Evolutionary conservation across 345 rosid species (phyloP).

Genomic region (Pugionium cornutum): DNA sequence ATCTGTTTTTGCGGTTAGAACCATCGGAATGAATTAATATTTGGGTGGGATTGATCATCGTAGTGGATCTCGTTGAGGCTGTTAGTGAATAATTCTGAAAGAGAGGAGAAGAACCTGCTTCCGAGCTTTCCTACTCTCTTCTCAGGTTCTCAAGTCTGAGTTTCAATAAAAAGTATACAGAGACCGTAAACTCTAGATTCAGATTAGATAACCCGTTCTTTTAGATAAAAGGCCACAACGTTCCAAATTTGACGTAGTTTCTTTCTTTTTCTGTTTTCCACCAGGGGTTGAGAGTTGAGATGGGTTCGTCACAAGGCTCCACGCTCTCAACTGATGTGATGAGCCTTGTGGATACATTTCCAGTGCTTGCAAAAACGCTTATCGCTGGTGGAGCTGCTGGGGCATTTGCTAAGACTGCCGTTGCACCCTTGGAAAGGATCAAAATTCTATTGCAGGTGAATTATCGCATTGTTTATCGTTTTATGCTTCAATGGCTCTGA

Average conservation of each 20-base stretch:
- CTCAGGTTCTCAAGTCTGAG: slow-evolving; percentile 54
- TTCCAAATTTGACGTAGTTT: slow-evolving; percentile 16
- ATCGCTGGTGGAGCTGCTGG: slow-evolving; percentile 98
- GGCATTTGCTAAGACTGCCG: slow-evolving; percentile 83
- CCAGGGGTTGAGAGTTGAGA: slow-evolving; percentile 26
- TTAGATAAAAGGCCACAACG: slow-evolving; percentile 48
- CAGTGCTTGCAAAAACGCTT: slow-evolving; percentile 82
- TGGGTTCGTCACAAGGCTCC: slow-evolving; percentile 76
- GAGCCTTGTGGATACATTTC: slow-evolving; percentile 67
- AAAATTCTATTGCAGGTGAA: slow-evolving; percentile 91
- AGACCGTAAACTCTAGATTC: slow-evolving; percentile 62
- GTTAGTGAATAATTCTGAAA: slow-evolving; percentile 71
- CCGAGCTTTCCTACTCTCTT: slow-evolving; percentile 58
- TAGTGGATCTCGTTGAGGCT: slow-evolving; percentile 36
- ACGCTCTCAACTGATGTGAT: slow-evolving; percentile 65
- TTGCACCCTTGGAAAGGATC: slow-evolving; percentile 89
- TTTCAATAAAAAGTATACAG: slow-evolving; percentile 39
- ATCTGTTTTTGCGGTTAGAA: slow-evolving; percentile 4
- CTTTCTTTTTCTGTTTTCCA: not conserved
- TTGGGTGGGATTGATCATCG: slow-evolving; percentile 16
- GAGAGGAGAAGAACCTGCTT: slow-evolving; percentile 57
- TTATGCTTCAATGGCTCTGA: slow-evolving; percentile 6
- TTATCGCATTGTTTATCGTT: not conserved
- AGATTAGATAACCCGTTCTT: slow-evolving; percentile 86
- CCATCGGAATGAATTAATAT: slow-evolving; percentile 24